These are phyloP conservation scores for Chrysoporthe deuterocubensis DNA, from an alignment of 2,329 filamentous ascomycete species.

Conservation along the genomic window DNA sequence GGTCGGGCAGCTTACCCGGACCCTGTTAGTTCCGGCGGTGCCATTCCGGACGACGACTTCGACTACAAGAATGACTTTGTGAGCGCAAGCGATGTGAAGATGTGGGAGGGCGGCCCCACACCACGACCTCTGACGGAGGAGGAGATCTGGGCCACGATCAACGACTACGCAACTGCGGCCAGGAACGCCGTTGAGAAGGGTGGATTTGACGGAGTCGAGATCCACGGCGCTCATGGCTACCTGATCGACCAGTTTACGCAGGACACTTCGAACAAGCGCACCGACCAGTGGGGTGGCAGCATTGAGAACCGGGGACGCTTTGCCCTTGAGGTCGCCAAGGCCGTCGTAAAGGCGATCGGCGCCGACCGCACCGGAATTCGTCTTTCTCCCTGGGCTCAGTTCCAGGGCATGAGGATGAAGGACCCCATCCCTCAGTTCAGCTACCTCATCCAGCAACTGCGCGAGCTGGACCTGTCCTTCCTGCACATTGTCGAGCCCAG, in stretches of 20 bases:
- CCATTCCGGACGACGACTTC: slow-evolving; percentile 34
- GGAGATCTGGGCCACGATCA: slow-evolving; percentile 69
- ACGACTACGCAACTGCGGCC: slow-evolving; percentile 59
- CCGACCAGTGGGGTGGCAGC: slow-evolving; percentile 58
- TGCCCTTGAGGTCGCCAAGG: slow-evolving; percentile 52
- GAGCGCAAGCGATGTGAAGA: slow-evolving; percentile 45
- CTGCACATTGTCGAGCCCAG: slow-evolving; percentile 63
- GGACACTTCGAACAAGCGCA: slow-evolving; percentile 53
- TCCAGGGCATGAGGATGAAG: slow-evolving; percentile 63
- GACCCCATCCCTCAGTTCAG: slow-evolving; percentile 63
- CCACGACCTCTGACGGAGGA: slow-evolving; percentile 67
- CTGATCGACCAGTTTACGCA: slow-evolving; percentile 67
- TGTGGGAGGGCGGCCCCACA: slow-evolving; percentile 52
- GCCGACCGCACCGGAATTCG: slow-evolving; percentile 57
- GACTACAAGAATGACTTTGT: slow-evolving; percentile 42
- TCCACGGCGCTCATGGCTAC: slow-evolving; percentile 62
- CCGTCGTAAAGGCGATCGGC: slow-evolving; percentile 49
- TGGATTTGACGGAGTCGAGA: slow-evolving; percentile 73
- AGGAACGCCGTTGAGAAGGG: slow-evolving; percentile 58
- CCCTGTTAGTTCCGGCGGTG: slow-evolving; percentile 46
- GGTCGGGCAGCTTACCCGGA: slow-evolving; percentile 54
- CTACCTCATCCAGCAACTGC: slow-evolving; percentile 56
- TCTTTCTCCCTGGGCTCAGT: slow-evolving; percentile 60
- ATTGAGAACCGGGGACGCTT: slow-evolving; percentile 58
- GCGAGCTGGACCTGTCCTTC: slow-evolving; percentile 57